Evolutionary conservation across 2,329 filamentous ascomycete species (phyloP).

Genomic region (Hymenoscyphus linearis): DNA sequence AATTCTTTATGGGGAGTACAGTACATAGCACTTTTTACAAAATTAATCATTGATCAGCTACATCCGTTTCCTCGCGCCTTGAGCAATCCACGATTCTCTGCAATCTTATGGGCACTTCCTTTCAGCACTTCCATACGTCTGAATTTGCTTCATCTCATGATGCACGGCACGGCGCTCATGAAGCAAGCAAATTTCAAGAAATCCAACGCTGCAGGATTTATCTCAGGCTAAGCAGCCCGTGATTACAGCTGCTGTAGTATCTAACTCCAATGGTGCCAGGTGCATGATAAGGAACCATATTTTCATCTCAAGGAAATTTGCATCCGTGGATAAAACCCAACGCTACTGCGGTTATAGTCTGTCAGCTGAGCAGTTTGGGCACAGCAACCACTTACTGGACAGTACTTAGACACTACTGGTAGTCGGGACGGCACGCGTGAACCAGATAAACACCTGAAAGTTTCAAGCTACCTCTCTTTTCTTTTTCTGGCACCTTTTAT

Average conservation of each 20-base stretch:
- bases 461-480: background rate
- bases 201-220: background rate
- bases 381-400: no score
- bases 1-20: background rate
- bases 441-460: background rate
- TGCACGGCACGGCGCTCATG: background rate
- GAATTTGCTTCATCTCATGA: background rate
- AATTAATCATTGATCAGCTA: background rate
- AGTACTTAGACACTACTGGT: no score
- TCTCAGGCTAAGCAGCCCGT: background rate
- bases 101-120: background rate
- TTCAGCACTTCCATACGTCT: background rate
- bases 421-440: background rate
- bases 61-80: background rate
- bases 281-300: background rate
- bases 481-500: background rate
- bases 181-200: background rate
- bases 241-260: background rate
- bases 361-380: background rate
- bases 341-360: background rate
- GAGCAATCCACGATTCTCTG: background rate
- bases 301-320: background rate
- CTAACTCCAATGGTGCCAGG: background rate
- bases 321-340: background rate
- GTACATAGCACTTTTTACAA: background rate